Evolutionary conservation across 257 asterid species (phyloP), one percentile per base, ranked within the genome.

Genomic region (Forsythia viridissima): DNA sequence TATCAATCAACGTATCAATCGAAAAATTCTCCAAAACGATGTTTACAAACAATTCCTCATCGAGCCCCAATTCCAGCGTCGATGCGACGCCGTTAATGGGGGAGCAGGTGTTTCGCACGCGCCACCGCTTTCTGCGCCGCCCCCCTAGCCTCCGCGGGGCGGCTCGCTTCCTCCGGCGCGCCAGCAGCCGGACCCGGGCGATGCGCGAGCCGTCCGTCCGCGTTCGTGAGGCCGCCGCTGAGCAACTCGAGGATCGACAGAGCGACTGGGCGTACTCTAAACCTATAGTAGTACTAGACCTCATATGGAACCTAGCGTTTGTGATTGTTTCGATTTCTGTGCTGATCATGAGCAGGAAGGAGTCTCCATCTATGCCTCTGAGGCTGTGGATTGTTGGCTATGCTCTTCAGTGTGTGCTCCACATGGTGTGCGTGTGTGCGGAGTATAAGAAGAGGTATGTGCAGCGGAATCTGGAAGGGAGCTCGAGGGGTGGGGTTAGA

Each of bases 241-340:
- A 85, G 80, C 91, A 87, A 80, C 85, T 87, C 80, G 97, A 92
- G 85, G 97, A 92, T 74, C 81, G 96, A 5, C 98, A 93, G 68
- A 93, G 91, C 89, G 97, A 93, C 74, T 93, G 98, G 98, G 96
- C 97, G 1, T 90, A 93, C 84, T 93, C 98, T 4, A 93, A 90
- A 89, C 98, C 97, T 30, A 84, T 93, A 21, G 94, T 93, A n/a
- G 79, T 92, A 16, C 81, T 93, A 7, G 98, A 93, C 90, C 88
- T 92, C 13, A 61, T 90, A 2, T 93, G 98, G 98, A 93, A 93
- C 87, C 75, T 93, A 71, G 93, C 91, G 1, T 93, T 92, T 80
- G 86, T 93, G 40, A 63, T 80, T n/a, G 86, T 85, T 4, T 83
- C 91, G 8, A 38, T 78, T 40, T 80, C 84, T n/a, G 91, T 87